Conservation (phyloP, 108 stramenopile genomes). For the Nitzschia putrida region DNA sequence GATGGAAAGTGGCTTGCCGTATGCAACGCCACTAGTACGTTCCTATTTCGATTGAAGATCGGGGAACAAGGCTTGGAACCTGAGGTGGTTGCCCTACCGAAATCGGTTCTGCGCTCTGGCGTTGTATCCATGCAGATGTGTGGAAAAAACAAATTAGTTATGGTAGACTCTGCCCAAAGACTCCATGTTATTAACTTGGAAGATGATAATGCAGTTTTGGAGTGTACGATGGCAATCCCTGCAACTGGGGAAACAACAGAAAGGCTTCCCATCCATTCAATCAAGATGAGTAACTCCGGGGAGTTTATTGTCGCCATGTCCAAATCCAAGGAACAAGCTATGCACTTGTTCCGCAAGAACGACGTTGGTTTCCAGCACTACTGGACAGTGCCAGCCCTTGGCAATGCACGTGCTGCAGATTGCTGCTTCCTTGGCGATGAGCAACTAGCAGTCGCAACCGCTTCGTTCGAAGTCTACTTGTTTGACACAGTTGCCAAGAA, state of each 20-base stretch:
- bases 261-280: slow-evolving; percentile 23
- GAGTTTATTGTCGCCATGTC: slow-evolving; percentile 60
- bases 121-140: slow-evolving; percentile 20
- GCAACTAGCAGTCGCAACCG: slow-evolving; percentile 68
- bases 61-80: slow-evolving; percentile 9
- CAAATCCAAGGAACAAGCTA: slow-evolving; percentile 11
- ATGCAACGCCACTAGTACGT: slow-evolving; percentile 15
- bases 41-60: slow-evolving; percentile 10
- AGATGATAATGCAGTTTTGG: neutral
- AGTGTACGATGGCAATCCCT: neutral
- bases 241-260: neutral
- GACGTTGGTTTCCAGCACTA: slow-evolving; percentile 39
- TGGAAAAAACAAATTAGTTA: slow-evolving; percentile 2
- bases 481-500: slow-evolving; percentile 56
- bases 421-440: slow-evolving; percentile 51
- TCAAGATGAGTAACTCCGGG: slow-evolving; percentile 38
- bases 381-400: slow-evolving; percentile 74
- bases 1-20: slow-evolving; percentile 34
- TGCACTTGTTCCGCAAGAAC: slow-evolving; percentile 50
- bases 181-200: neutral
- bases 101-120: slow-evolving; percentile 6
- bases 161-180: slow-evolving; percentile 15
- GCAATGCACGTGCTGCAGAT: slow-evolving; percentile 44
- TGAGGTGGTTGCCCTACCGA: slow-evolving; percentile 17
- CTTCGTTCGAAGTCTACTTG: slow-evolving; percentile 60